A percentile compares a stretch with the other conserved stretches of the same genome.
Evolutionary conservation across 208 protist species (phyloP).

Genomic region (Tritrichomonas foetus): DNA sequence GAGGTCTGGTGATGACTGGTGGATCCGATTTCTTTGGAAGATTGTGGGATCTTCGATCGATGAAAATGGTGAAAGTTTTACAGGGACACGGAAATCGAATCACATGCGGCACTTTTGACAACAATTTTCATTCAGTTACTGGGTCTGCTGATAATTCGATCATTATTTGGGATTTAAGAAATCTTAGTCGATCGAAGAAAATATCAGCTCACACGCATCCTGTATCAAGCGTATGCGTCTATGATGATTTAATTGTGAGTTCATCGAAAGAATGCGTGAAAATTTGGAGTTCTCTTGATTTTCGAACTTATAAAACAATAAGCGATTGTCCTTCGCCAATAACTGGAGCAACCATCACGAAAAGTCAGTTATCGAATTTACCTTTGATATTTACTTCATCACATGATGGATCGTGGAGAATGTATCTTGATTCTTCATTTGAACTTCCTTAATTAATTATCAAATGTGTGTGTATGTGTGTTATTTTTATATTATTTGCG

Average conservation of each 20-base stretch:
- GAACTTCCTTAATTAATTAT: too few relatives aligned
- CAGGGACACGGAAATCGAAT: neutral
- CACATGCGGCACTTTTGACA: neutral
- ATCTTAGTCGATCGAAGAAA: neutral
- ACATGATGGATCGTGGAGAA: too few relatives aligned
- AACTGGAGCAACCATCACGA: too few relatives aligned
- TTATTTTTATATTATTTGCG: too few relatives aligned
- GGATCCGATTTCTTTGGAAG: neutral
- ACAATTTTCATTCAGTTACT: neutral
- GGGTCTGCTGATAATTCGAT: neutral
- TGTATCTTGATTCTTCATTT: too few relatives aligned
- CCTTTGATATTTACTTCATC: too few relatives aligned
- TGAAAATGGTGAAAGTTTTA: neutral
- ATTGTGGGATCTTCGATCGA: neutral
- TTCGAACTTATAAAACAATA: neutral
- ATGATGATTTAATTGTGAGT: neutral
- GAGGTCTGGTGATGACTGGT: neutral
- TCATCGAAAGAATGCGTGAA: neutral
- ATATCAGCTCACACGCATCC: neutral
- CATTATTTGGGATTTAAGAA: slow-evolving; percentile 30
- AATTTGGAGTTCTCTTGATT: slow-evolving; percentile 11
- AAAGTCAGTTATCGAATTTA: too few relatives aligned
- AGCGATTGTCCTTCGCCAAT: too few relatives aligned
- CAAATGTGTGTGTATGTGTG: too few relatives aligned
- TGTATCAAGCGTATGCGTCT: neutral